phyloP scores from a whole-genome alignment of 805 yeast genomes.

The Starmerella apis region DNA sequence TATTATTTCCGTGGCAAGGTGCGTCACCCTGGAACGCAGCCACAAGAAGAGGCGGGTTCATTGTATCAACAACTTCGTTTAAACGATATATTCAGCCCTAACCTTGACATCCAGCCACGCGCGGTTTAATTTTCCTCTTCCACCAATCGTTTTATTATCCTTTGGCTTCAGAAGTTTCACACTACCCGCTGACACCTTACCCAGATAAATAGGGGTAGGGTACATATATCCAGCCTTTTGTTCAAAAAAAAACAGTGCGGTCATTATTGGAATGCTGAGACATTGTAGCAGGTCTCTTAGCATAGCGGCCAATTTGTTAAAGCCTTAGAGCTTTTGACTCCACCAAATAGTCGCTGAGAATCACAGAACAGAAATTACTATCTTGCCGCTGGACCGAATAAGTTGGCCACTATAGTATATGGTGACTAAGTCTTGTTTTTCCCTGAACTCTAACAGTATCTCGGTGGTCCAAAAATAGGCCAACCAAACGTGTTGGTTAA shows the following conservation, averaged over 20 bases:
- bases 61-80: not conserved
- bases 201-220: not conserved
- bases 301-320: too few relatives aligned
- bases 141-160: not conserved
- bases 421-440: too few relatives aligned
- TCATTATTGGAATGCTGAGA: too few relatives aligned
- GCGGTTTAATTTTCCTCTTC: not conserved
- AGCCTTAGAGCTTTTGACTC: too few relatives aligned
- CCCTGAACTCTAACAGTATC: too few relatives aligned
- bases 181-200: not conserved
- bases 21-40: not conserved
- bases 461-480: slow-evolving; percentile 1
- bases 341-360: too few relatives aligned
- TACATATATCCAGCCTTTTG: not conserved
- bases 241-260: too few relatives aligned
- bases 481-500: slow-evolving; percentile 1
- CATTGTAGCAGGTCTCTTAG: too few relatives aligned
- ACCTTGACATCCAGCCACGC: slow-evolving; percentile 8
- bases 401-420: too few relatives aligned
- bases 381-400: not conserved
- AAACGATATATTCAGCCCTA: not conserved
- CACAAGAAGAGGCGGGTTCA: not conserved
- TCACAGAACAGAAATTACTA: not conserved
- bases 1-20: not conserved
- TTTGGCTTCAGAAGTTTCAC: not conserved